Evolutionary conservation across 345 rosid genomes (phyloP), one percentile per base, ranked within the genome.

Genomic region (Acer campestre): DNA sequence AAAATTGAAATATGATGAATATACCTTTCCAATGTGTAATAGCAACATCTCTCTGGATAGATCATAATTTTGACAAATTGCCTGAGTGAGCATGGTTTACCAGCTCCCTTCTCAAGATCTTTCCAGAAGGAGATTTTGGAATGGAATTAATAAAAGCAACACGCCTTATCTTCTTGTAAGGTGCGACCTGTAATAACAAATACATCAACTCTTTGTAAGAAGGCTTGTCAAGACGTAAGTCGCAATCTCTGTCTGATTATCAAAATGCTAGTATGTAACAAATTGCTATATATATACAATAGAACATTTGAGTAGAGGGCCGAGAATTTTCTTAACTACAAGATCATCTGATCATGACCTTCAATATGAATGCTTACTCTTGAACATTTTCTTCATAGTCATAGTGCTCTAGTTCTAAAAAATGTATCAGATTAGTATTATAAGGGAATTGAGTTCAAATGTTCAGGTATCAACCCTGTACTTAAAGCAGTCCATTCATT

Each of bases 131-230:
- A 29, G 85, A 79, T 80, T 91, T 96, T 0, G 98, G 99, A 74
- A 93, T 87, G 20, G 92, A 75, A 72, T 83, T 73, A 67, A 88
- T 83, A 77, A 96, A 93, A n/a, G 93, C 95, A 51, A 92, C 95
- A 58, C 86, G 87, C 44, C 99, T 68, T 71, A 93, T 85, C 86
- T 91, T 96, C 86, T 96, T 96, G 80, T 93, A 91, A 6, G 97
- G 97, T 75, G 97, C 91, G 73, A 93, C 97, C 99, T 95, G 88
- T 76, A 77, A 46, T n/a, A 59, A 40, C 22, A 82, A 25, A 59
- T 1, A 51, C 13, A 74, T 23, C 68, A 31, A 62, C 35, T 65
- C 7, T 49, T 11, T 0, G 29, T 40, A 10, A 59, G 42, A 46
- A 40, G 22, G 9, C 12, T 40, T 27, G 7, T 16, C 35, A 67